phyloP scores from a whole-genome alignment of 768 basidiomycete species.

The Kwoniella botswanensis region DNA sequence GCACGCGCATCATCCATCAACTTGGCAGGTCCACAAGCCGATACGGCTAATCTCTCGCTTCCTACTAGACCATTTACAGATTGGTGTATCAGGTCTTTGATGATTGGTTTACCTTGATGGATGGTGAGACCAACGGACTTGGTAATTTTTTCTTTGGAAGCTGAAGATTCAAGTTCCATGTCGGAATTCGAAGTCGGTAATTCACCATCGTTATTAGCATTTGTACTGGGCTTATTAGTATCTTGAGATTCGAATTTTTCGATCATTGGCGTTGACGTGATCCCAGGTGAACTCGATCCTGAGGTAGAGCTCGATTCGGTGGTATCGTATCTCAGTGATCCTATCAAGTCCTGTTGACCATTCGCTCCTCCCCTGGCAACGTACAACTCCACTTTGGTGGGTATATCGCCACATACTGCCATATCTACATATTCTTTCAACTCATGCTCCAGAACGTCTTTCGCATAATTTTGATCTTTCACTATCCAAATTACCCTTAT shows the following conservation, averaged over 20 bases:
- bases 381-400: constrained; percentile 13
- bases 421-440: constrained; percentile 14
- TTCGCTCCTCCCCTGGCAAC: constrained; percentile 10
- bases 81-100: constrained; percentile 7
- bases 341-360: background rate
- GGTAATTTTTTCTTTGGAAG: background rate
- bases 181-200: no score
- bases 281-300: background rate
- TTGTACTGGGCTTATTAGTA: background rate
- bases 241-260: constrained; percentile 2
- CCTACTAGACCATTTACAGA: constrained; percentile 9
- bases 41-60: constrained; percentile 29
- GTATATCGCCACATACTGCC: background rate
- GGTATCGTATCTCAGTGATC: background rate
- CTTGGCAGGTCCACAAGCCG: constrained; percentile 35
- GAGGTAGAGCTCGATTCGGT: background rate
- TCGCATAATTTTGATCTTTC: constrained; percentile 19
- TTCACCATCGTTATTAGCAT: no score
- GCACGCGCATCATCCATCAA: constrained; percentile 36
- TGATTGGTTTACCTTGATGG: constrained; percentile 21
- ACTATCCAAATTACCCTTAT: constrained; percentile 34
- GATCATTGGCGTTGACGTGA: background rate
- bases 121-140: background rate
- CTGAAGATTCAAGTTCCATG: background rate
- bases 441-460: constrained; percentile 26